Evolutionary conservation across 441 rosid species (phyloP).

Genomic region (Lepidium campestre): DNA sequence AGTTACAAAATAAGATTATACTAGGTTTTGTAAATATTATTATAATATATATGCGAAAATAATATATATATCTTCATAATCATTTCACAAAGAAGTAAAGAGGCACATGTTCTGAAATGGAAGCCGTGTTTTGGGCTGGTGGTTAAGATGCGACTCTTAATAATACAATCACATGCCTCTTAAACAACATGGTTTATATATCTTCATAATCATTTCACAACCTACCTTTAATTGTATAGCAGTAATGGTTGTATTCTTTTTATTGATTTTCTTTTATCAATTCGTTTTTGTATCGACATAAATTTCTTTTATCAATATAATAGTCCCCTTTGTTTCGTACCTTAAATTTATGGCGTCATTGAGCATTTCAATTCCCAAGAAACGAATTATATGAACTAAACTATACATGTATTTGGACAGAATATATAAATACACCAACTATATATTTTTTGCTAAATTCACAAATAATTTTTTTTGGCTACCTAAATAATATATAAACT

Average conservation of each 20-base stretch:
- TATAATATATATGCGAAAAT: background rate
- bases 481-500: too few relatives aligned
- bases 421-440: too few relatives aligned
- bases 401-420: background rate
- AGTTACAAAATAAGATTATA: background rate
- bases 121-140: background rate
- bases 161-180: constrained; percentile 14
- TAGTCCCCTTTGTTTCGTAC: background rate
- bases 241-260: background rate
- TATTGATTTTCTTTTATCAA: background rate
- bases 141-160: constrained; percentile 14
- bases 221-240: background rate
- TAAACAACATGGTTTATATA: constrained; percentile 12
- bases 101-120: constrained; percentile 13
- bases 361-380: background rate
- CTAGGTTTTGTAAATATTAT: background rate
- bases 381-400: background rate
- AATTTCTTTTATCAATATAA: background rate
- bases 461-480: too few relatives aligned
- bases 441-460: too few relatives aligned
- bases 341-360: background rate
- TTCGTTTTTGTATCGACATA: background rate
- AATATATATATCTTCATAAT: too few relatives aligned
- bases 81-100: background rate
- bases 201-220: constrained; percentile 3